Evolutionary conservation across 768 basidiomycete genomes (phyloP).

Genomic region (Cubamyces lactineus): DNA sequence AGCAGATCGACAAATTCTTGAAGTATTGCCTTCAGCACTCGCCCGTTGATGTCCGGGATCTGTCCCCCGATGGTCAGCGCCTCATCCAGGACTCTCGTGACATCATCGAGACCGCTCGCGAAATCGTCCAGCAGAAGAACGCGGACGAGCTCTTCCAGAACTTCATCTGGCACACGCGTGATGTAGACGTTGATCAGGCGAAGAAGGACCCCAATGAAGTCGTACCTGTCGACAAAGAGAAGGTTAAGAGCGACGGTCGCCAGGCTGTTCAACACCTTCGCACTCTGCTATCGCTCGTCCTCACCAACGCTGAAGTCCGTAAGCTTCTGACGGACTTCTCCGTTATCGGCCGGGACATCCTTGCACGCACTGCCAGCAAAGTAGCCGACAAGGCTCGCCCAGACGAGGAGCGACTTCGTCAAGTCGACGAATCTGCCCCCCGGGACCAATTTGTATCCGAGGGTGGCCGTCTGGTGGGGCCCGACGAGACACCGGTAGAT

Average conservation of each 20-base stretch:
- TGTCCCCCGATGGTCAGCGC: constrained; percentile 77
- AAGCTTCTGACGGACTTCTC: constrained; percentile 84
- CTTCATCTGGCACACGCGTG: constrained; percentile 81
- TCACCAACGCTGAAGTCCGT: constrained; percentile 92
- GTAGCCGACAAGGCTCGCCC: constrained; percentile 74
- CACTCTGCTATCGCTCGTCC: constrained; percentile 81
- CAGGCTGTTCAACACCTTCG: constrained; percentile 84
- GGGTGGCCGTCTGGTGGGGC: constrained; percentile 44
- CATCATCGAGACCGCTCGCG: constrained; percentile 73
- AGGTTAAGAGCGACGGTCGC: constrained; percentile 29
- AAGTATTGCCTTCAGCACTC: constrained; percentile 61
- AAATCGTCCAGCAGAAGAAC: constrained; percentile 84
- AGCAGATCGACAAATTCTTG: constrained; percentile 76
- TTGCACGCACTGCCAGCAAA: constrained; percentile 73
- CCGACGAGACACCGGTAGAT: constrained; percentile 50
- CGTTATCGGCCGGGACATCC: constrained; percentile 80
- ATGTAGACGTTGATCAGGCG: constrained; percentile 47
- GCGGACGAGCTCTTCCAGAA: constrained; percentile 90
- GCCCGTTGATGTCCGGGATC: constrained; percentile 62
- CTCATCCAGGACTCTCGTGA: constrained; percentile 79
- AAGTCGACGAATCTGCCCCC: constrained; percentile 71
- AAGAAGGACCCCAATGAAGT: constrained; percentile 46
- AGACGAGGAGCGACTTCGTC: constrained; percentile 56
- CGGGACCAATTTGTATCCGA: constrained; percentile 64
- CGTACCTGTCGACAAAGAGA: constrained; percentile 57